phyloP scores from a whole-genome alignment of 352 stramenopile genomes.

The Pythium brassicae region DNA sequence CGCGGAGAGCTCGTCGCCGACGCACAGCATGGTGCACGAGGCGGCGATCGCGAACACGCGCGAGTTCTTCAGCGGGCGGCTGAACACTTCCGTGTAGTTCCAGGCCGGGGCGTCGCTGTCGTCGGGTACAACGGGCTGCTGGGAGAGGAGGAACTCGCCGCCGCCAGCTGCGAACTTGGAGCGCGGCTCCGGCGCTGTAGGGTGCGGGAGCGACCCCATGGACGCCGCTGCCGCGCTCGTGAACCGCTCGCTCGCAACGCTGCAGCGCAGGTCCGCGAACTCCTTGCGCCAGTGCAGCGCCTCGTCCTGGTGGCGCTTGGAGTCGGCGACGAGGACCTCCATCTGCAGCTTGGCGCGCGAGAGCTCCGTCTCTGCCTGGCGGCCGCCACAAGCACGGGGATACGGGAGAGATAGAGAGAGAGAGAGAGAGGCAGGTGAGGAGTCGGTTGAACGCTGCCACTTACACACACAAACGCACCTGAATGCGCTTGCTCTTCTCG shows the following conservation, averaged over 20 bases:
- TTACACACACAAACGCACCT: slow-evolving; percentile 10
- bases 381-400: no score
- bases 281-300: slow-evolving; percentile 27
- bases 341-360: slow-evolving; percentile 34
- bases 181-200: not conserved
- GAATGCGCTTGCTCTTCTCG: slow-evolving; percentile 39
- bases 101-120: not conserved
- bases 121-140: not conserved
- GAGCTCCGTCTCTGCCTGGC: slow-evolving; percentile 40
- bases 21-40: slow-evolving; percentile 44
- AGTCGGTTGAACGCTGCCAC: no score
- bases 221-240: not conserved
- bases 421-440: no score
- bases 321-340: slow-evolving; percentile 20
- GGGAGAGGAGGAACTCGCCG: slow-evolving; percentile 1
- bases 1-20: slow-evolving; percentile 34
- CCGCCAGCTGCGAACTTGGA: not conserved
- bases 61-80: slow-evolving; percentile 27
- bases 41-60: slow-evolving; percentile 52
- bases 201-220: not conserved
- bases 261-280: slow-evolving; percentile 21
- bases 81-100: slow-evolving; percentile 41
- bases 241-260: slow-evolving; percentile 18
- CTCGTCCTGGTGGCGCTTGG: slow-evolving; percentile 17
- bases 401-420: no score